Evolutionary conservation across 2,329 filamentous ascomycete species (phyloP).

Genomic region (Aspergillus vadensis): DNA sequence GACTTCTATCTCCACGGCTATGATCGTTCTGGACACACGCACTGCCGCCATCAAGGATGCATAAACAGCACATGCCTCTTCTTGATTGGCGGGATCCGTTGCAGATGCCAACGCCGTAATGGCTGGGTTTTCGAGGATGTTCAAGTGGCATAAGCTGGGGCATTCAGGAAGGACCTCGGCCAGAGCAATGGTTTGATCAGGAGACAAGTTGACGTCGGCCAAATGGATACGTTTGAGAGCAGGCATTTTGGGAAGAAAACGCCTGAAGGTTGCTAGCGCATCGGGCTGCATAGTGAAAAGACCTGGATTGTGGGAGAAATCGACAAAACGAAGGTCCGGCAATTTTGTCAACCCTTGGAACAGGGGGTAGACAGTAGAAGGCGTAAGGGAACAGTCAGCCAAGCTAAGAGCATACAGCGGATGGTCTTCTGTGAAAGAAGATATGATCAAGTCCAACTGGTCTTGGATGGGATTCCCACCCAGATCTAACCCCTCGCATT

Average conservation of each 20-base stretch:
- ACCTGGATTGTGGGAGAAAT: constrained; percentile 84
- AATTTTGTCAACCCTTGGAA: constrained; percentile 73
- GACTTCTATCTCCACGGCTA: constrained; percentile 90
- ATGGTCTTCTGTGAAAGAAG: constrained; percentile 46
- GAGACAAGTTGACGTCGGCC: constrained; percentile 76
- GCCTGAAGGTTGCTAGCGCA: constrained; percentile 72
- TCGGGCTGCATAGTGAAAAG: constrained; percentile 76
- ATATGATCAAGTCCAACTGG: constrained; percentile 47
- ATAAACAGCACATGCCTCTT: constrained; percentile 92
- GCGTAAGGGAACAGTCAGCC: constrained; percentile 78
- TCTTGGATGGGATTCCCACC: constrained; percentile 76
- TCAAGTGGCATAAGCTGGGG: constrained; percentile 78
- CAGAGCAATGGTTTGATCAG: constrained; percentile 86
- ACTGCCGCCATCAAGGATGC: constrained; percentile 88
- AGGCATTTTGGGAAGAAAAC: constrained; percentile 79
- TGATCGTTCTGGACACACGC: constrained; percentile 76
- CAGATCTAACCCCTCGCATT: constrained; percentile 85
- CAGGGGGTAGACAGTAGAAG: constrained; percentile 70
- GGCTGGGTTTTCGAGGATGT: constrained; percentile 74
- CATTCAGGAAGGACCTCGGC: constrained; percentile 89
- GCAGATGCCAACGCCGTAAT: constrained; percentile 71
- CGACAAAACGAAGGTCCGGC: constrained; percentile 79
- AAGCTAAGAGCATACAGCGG: constrained; percentile 80
- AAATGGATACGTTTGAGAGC: constrained; percentile 83
- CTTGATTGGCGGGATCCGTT: constrained; percentile 75